Percentiles rank a stretch among this genome's conserved stretches.
Evolutionary conservation across 2,329 filamentous ascomycete genomes (phyloP).

Genomic region (Elsinoe ampelina): DNA sequence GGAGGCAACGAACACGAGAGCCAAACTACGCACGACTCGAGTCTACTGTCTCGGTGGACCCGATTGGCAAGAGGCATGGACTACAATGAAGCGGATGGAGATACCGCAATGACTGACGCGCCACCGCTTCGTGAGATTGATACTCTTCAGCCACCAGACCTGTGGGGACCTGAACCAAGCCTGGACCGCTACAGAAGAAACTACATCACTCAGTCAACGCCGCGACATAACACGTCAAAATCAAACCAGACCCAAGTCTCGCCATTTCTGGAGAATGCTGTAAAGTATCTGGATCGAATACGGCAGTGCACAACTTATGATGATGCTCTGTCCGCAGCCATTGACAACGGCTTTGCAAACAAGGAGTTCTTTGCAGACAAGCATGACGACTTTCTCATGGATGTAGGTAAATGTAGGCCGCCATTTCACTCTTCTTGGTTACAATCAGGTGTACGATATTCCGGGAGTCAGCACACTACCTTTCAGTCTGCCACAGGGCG

Average conservation of each 20-base stretch:
- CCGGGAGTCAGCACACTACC: conserved; percentile 52
- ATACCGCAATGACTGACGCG: conserved; percentile 2
- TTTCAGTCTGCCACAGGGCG: conserved; percentile 10
- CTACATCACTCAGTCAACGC: neutral
- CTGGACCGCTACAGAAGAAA: neutral
- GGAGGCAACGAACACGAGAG: conserved; percentile 16
- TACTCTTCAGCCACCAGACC: neutral
- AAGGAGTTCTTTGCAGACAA: conserved; percentile 46
- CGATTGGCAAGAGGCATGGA: neutral
- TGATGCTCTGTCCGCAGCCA: conserved; percentile 45
- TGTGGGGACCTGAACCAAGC: neutral
- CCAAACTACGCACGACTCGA: conserved; percentile 8
- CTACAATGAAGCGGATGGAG: neutral
- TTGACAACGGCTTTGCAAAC: conserved; percentile 44
- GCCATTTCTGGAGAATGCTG: conserved; percentile 45
- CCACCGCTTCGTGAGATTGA: conserved; percentile 3
- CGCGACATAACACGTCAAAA: neutral
- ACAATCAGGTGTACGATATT: conserved; percentile 50
- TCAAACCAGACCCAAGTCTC: conserved; percentile 15
- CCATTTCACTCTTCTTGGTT: conserved; percentile 53
- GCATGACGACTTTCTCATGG: conserved; percentile 49
- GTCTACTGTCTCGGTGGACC: conserved; percentile 5
- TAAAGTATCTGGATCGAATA: conserved; percentile 53
- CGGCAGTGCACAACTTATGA: conserved; percentile 45
- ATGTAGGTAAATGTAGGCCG: conserved; percentile 42